Conservation (phyloP, 495 filamentous ascomycete genomes). For the Usnea hakonensis region DNA sequence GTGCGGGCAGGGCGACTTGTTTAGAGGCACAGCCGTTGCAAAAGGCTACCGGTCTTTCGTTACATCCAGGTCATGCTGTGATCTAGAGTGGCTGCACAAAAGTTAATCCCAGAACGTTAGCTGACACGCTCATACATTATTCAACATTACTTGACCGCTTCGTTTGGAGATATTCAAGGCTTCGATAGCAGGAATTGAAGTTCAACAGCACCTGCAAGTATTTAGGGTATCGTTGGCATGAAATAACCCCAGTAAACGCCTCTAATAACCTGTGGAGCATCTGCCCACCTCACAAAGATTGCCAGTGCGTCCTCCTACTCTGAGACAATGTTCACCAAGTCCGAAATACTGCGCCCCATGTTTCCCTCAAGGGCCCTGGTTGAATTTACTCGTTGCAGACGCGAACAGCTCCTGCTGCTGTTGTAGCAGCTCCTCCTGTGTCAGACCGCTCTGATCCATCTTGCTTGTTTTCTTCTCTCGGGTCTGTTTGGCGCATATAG, state of each 20-base stretch:
- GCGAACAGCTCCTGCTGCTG: constrained; percentile 89
- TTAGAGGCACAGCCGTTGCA: neutral
- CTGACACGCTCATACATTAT: no score
- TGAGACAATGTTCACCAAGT: no score
- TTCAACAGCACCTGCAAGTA: neutral
- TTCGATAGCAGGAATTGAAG: neutral
- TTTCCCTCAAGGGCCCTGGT: constrained; percentile 34
- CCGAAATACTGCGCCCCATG: neutral
- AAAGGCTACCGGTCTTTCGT: neutral
- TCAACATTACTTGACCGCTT: no score
- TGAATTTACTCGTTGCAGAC: constrained; percentile 69
- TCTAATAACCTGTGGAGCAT: neutral
- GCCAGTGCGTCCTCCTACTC: neutral
- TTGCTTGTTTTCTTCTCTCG: constrained; percentile 97
- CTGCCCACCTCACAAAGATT: neutral
- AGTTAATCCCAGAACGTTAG: no score
- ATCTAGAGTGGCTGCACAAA: neutral
- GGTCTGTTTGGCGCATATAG: constrained; percentile 45
- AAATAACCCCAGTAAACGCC: neutral
- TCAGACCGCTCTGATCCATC: constrained; percentile 86
- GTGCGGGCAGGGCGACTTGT: neutral
- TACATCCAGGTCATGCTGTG: neutral
- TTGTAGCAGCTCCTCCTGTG: constrained; percentile 77
- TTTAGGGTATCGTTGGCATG: neutral
- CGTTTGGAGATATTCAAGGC: neutral